Conservation (phyloP, 1,284 basidiomycete species). For the Trichosporon ovoides region DNA sequence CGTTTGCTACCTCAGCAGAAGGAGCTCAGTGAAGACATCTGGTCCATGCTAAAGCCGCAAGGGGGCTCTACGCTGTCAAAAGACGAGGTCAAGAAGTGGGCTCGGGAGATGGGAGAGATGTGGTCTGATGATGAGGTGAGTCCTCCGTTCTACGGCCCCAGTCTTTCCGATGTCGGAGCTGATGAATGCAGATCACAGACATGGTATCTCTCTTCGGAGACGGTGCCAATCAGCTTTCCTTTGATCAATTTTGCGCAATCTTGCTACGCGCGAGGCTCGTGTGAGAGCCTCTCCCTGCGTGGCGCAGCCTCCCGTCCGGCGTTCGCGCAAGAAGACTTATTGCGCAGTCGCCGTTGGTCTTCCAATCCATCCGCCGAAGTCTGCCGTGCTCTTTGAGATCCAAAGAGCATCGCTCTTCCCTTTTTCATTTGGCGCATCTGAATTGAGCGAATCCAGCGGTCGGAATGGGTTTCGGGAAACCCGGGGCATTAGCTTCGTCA, state of each 20-base stretch:
- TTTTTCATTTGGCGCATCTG: no score
- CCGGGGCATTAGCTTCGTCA: no score
- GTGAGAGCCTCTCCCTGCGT: no score
- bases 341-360: no score
- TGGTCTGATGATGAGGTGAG: slow-evolving; percentile 48
- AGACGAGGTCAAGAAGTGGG: slow-evolving; percentile 44
- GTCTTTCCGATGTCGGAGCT: not conserved
- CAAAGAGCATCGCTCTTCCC: no score
- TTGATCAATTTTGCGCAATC: slow-evolving; percentile 45
- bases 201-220: slow-evolving; percentile 47
- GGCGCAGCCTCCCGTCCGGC: no score
- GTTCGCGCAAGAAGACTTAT: no score
- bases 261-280: slow-evolving; percentile 44
- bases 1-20: slow-evolving; percentile 35
- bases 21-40: slow-evolving; percentile 37
- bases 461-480: no score
- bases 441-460: no score
- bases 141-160: no score
- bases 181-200: slow-evolving; percentile 36
- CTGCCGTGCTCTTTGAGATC: no score
- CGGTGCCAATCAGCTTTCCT: slow-evolving; percentile 31
- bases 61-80: slow-evolving; percentile 28
- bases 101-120: slow-evolving; percentile 43
- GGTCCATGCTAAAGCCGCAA: slow-evolving; percentile 41
- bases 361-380: no score